Evolutionary conservation across 176 grass and related monocot species (phyloP), one percentile per base, ranked within the genome.

Genomic region (sorghum (Sorghum bicolor)): DNA sequence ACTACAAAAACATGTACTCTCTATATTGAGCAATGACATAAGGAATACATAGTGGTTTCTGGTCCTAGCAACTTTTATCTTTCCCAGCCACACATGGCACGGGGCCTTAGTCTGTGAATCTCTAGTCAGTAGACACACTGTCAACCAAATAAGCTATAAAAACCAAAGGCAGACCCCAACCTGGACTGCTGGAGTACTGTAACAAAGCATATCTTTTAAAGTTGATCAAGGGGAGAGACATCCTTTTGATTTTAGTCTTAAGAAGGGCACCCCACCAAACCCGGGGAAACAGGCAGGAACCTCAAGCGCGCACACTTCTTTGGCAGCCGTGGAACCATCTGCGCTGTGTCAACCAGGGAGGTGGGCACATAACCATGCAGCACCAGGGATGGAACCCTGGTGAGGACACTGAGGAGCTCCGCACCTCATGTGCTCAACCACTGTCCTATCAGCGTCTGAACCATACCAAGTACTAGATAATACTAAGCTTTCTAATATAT

Each of bases 1-100:
- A 44, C n/a, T 29, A n/a, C 10, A 80, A 80, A 57, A 89, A 80
- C n/a, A 55, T 28, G 4, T 24, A 76, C 62, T 39, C 5, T 70
- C 63, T 48, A 81, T 52, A 85, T 77, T 52, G 75, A 70, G 24
- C 31, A 72, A 52, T 26, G 60, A 17, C 61, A 17, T 62, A 62
- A 71, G 62, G 73, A 75, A 80, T 58, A 58, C 36, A 78, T 82
- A 82, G 26, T 77, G 78, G 63, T 61, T 83, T 89, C 44, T 72
- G 41, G 78, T 47, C 40, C 83, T 86, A 60, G 45, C 67, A 79
- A 47, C 39, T 70, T 73, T 65, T 41, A 80, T 82, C 70, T 86
- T 84, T 80, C 84, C 60, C 84, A 86, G 44, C 25, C 2, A 82
- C 83, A 93, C 88, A 91, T 89, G 91, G 52, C 38, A 85, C 76